phyloP scores from a whole-genome alignment of 371 early-diverging fungal genomes.

The Rhizopus sp. region DNA sequence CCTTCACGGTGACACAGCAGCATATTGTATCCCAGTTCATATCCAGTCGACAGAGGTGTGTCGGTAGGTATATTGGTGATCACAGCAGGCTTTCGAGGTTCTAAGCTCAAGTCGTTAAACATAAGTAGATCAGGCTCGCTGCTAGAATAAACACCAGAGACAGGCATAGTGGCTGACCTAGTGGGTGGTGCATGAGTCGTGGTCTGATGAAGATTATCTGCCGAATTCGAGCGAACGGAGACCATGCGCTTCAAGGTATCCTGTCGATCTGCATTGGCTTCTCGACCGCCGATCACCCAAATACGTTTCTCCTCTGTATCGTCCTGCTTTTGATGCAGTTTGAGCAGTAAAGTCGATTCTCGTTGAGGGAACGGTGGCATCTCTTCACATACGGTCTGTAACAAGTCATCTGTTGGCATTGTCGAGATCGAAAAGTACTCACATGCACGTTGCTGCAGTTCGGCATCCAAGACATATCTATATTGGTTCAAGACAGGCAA shows the following conservation, averaged over 20 bases:
- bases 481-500: slow-evolving; percentile 83
- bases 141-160: neutral
- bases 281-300: slow-evolving; percentile 92
- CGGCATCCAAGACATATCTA: slow-evolving; percentile 87
- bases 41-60: slow-evolving; percentile 51
- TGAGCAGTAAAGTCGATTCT: slow-evolving; percentile 83
- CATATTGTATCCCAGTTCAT: slow-evolving; percentile 62
- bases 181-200: slow-evolving; percentile 5
- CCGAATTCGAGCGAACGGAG: slow-evolving; percentile 39
- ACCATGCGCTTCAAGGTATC: slow-evolving; percentile 50
- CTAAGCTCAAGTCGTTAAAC: slow-evolving; percentile 36
- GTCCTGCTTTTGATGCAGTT: slow-evolving; percentile 80
- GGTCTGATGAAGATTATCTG: slow-evolving; percentile 14
- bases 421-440: slow-evolving; percentile 91
- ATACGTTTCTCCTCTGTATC: slow-evolving; percentile 95
- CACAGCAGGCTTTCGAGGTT: slow-evolving; percentile 6
- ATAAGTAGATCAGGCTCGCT: slow-evolving; percentile 37
- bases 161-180: slow-evolving; percentile 24
- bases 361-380: slow-evolving; percentile 97
- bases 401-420: slow-evolving; percentile 81
- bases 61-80: slow-evolving; percentile 20
- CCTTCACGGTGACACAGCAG: slow-evolving; percentile 76
- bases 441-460: slow-evolving; percentile 95
- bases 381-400: slow-evolving; percentile 93
- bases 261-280: slow-evolving; percentile 68